Base-by-base conservation (phyloP, 2,329 filamentous ascomycete species). In the Coniochaeta pulveracea region DNA sequence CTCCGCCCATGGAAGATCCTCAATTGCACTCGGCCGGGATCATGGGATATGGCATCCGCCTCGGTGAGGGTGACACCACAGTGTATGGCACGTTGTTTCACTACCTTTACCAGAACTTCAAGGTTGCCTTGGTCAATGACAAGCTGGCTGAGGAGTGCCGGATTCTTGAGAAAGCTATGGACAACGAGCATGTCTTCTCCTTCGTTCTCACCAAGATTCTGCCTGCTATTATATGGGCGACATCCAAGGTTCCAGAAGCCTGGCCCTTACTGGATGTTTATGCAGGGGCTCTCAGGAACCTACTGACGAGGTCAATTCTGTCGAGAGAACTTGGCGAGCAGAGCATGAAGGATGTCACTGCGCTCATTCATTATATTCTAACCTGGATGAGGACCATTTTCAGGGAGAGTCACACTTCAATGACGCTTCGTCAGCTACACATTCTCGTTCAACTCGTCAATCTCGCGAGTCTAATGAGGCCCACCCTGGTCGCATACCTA, bases 91-190 rank as follows among this genome's bases (percentile, higher is more conserved):
- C 64, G 34, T 57, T 76, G 4, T 76, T 76, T 44, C 67, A 66
- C 47, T 69, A 72, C 37, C 55, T 76, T 3, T 66, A 64, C 45
- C 69, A 69, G 42, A 72, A 66, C 47, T 72, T 72, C 47, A 73
- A 72, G 45, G 52, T 66, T 34, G 66, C 69, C 0, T 47, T 76
- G 3, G 58, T 60, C 26, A 66, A 66, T 36, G 55, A 63, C 36
- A 61, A 57, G 33, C 54, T 74, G n/a, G 46, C 45, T 5, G 57
- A 64, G 5, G 66, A 74, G 43, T 49, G 57, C 18, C 42, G 37
- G 5, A 61, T 73, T 33, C 43, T 76, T 14, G 50, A 50, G 22
- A 55, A 55, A 34, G 66, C 65, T n/a, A 63, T 74, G 62, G 52
- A 47, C n/a, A 57, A 66, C 25, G 29, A 39, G 5, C 44, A 57